Conservation (phyloP, 2,329 filamentous ascomycete genomes). For the Dactylellina drechsleri region DNA sequence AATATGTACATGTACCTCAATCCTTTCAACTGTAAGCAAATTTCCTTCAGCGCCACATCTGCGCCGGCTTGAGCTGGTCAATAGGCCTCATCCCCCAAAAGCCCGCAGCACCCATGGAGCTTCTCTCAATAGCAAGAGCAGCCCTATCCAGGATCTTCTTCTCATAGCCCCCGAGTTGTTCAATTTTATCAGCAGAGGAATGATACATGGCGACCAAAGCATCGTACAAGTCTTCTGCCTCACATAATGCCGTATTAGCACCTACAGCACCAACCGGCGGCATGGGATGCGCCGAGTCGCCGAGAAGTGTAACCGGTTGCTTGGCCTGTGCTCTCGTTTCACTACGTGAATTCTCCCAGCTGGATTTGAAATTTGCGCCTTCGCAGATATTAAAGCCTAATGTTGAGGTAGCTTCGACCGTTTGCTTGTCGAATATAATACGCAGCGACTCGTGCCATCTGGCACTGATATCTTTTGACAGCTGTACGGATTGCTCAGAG, state of each 20-base stretch:
- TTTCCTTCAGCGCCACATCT: conserved; percentile 15
- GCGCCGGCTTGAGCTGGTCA: conserved; percentile 8
- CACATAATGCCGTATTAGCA: conserved; percentile 30
- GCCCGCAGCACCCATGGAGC: conserved; percentile 8
- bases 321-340: conserved; percentile 1
- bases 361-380: conserved; percentile 22
- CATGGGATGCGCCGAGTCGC: conserved; percentile 31
- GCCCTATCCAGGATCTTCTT: conserved; percentile 11
- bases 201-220: conserved; percentile 23
- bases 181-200: neutral
- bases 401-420: conserved; percentile 1
- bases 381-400: conserved; percentile 31
- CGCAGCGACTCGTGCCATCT: conserved; percentile 15
- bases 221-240: conserved; percentile 24
- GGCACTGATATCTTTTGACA: conserved; percentile 9
- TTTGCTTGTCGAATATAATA: conserved; percentile 10
- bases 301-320: conserved; percentile 20
- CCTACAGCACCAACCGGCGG: conserved; percentile 30
- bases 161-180: conserved; percentile 18
- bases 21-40: neutral
- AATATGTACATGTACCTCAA: neutral
- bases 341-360: conserved; percentile 13
- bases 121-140: conserved; percentile 7
- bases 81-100: conserved; percentile 38
- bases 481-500: conserved; percentile 4